Conservation (phyloP, 129 eudicot species). For the Calendula officinalis region DNA sequence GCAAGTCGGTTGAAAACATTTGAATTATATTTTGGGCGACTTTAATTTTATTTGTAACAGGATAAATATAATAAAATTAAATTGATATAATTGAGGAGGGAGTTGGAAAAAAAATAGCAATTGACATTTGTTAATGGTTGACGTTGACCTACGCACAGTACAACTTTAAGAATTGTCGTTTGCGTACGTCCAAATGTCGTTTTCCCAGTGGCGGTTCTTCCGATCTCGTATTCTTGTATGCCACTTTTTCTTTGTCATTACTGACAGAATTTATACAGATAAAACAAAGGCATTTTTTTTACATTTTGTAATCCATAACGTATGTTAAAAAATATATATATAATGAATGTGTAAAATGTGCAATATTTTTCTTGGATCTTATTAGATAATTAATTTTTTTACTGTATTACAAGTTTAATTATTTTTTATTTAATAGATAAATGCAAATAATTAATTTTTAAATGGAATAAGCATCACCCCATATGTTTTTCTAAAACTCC, state of each 20-base stretch:
- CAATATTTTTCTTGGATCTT: too few species aligned
- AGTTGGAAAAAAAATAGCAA: slow-evolving; percentile 22
- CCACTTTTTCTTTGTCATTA: background rate
- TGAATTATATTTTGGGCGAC: background rate
- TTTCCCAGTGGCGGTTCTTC: slow-evolving; percentile 15
- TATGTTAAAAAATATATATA: too few species aligned
- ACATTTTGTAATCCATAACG: too few species aligned
- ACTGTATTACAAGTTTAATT: too few species aligned
- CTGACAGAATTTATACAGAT: background rate
- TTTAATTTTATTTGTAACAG: background rate
- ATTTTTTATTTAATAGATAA: too few species aligned
- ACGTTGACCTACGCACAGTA: slow-evolving; percentile 18
- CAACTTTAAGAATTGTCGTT: slow-evolving; percentile 14
- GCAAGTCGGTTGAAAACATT: background rate
- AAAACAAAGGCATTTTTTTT: too few species aligned
- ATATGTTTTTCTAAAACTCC: too few species aligned
- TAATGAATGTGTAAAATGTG: too few species aligned
- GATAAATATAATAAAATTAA: background rate
- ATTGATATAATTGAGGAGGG: slow-evolving; percentile 12
- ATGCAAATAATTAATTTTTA: too few species aligned
- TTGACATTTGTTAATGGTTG: slow-evolving; percentile 10
- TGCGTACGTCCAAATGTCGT: slow-evolving; percentile 12
- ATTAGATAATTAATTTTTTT: too few species aligned
- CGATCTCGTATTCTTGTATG: slow-evolving; percentile 6
- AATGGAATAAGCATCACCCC: too few species aligned